Evolutionary conservation across 1,139 yeast genomes (phyloP), one percentile per base, ranked within the genome.

Genomic region (Geotrichum histeridarum): DNA sequence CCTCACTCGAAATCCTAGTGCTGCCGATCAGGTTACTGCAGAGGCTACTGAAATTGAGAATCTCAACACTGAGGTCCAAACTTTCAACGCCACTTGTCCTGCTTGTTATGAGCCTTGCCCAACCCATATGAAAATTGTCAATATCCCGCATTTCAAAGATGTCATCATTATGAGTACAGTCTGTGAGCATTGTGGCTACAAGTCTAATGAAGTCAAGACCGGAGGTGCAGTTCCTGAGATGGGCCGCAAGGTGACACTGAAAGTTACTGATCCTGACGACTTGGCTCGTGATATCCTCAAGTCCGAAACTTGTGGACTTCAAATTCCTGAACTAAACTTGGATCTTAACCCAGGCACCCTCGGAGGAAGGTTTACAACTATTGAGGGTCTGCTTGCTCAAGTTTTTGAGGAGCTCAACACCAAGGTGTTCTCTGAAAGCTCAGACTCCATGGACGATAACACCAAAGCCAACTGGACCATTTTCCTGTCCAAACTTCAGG

Each of bases 111-210:
- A 62, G 27, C 78, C 78, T 55, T 87, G 96, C 71, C 87, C 83
- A 56, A 93, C 99, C 2, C 95, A 91, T 69, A 93, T 93, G 99
- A 93, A 93, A 74, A 81, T 91, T 41, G 96, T 94, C 32, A 84
- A 89, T 67, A 94, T 93, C 63, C 99, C 99, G 27, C 99, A 93
- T 73, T 93, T 93, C 77, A 91, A 90, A 72, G 98, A 93, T 63
- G 99, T 93, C 46, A 86, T 94, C 59, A 82, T 93, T 64, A 94
- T 93, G 99, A 86, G 95, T 53, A 93, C 99, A 0, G 84, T 81
- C 0, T 93, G 99, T 73, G 91, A 85, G 42, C 75, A 81, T 62
- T 93, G 99, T 75, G 99, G 99, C 37, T 93, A 87, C 74, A 93
- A 88, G 73, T 88, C 96, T 22, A 93, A 93, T 67, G 99, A 93